These are phyloP conservation scores for Cercospora sojina DNA, from an alignment of 2,329 filamentous ascomycete species.

Conservation along the genomic window DNA sequence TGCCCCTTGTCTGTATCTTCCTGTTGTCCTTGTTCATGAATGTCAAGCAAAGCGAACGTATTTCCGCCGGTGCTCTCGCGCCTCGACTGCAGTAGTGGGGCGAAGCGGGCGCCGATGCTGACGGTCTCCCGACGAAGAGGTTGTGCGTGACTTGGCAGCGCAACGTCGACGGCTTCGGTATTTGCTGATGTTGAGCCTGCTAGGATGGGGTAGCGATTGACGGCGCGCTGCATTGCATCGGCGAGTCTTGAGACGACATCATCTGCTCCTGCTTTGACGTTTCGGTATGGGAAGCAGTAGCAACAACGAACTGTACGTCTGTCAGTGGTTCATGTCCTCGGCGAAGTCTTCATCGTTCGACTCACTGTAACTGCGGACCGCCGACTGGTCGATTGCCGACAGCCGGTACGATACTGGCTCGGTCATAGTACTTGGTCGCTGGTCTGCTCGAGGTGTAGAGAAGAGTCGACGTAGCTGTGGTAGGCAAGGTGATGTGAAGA, in stretches of 20 bases:
- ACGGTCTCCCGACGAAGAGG: not conserved
- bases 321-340: not conserved
- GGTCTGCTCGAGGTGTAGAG: not conserved
- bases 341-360: not conserved
- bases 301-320: constrained; percentile 17
- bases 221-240: constrained; percentile 16
- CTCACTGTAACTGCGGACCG: constrained; percentile 21
- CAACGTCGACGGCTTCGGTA: not conserved
- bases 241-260: constrained; percentile 14
- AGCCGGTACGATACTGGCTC: constrained; percentile 21
- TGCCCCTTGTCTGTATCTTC: constrained; percentile 7
- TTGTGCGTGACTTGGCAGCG: not conserved
- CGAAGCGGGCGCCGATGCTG: not conserved
- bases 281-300: constrained; percentile 23
- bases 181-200: constrained; percentile 4
- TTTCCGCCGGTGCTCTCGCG: not conserved
- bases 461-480: not conserved
- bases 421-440: constrained; percentile 15
- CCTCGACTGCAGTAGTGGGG: not conserved
- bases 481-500: not conserved
- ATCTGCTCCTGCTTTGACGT: constrained; percentile 3
- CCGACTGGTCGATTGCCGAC: constrained; percentile 28
- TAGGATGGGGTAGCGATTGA: constrained; percentile 22
- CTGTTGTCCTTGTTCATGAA: not conserved
- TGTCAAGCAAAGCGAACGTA: not conserved